Conservation (phyloP, 2,329 filamentous ascomycete species). For the Rutstroemia sp. region DNA sequence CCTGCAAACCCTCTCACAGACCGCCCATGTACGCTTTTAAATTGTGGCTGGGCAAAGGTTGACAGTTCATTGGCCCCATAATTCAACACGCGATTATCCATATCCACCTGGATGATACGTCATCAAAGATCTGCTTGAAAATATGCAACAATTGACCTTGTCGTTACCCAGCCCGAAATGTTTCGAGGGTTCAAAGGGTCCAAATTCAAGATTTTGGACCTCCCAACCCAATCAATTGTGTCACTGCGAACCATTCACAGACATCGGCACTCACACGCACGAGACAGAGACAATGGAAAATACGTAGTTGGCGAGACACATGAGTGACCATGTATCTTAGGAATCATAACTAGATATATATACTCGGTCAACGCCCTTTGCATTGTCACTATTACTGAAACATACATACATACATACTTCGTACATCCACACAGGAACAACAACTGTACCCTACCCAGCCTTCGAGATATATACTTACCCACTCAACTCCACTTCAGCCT, state of each 20-base stretch:
- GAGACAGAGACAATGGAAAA: no score
- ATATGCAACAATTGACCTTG: not conserved
- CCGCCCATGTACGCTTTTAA: not conserved
- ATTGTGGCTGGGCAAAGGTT: not conserved
- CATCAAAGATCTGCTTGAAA: not conserved
- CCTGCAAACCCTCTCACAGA: no score
- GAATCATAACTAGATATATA: slow-evolving; percentile 1
- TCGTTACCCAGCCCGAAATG: not conserved
- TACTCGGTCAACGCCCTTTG: slow-evolving; percentile 6
- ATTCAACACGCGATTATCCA: not conserved
- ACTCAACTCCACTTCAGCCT: not conserved
- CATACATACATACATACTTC: not conserved
- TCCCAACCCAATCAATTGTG: not conserved
- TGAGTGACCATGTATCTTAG: not conserved
- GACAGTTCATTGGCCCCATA: slow-evolving; percentile 8
- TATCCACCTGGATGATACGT: not conserved
- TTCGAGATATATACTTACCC: not conserved
- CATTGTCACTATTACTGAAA: not conserved
- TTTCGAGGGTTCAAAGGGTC: no score
- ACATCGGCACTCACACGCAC: no score
- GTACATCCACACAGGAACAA: not conserved
- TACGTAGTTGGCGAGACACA: not conserved
- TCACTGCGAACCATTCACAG: not conserved
- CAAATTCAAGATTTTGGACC: not conserved
- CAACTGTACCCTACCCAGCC: not conserved